A percentile compares a stretch with the other conserved stretches of the same genome.
Conservation (phyloP, 371 early-diverging fungal genomes). For the Mucor piriformis region DNA sequence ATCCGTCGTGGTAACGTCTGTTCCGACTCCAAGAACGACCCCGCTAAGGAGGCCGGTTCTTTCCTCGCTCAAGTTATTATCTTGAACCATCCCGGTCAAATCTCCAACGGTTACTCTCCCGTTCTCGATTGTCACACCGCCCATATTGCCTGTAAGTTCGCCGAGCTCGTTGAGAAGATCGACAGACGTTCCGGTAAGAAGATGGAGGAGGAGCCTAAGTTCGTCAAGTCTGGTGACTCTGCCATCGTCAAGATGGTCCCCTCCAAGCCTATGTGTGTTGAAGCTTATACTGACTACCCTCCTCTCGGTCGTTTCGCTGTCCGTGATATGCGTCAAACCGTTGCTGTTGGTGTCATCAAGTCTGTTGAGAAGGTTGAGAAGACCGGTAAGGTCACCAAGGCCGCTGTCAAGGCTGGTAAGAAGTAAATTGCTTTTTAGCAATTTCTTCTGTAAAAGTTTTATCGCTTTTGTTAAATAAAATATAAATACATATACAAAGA, state of each 20-base stretch:
- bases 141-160: conserved; percentile 90
- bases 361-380: conserved; percentile 79
- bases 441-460: not conserved
- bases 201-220: conserved; percentile 85
- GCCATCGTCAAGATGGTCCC: conserved; percentile 94
- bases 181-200: conserved; percentile 87
- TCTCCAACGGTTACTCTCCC: conserved; percentile 83
- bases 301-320: conserved; percentile 97
- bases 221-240: conserved; percentile 91
- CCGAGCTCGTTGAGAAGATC: conserved; percentile 87
- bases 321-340: conserved; percentile 95
- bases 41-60: conserved; percentile 85
- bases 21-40: conserved; percentile 93
- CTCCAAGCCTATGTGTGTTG: conserved; percentile 95
- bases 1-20: conserved; percentile 93
- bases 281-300: conserved; percentile 89
- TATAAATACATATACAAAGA: not conserved
- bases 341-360: conserved; percentile 96
- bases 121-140: conserved; percentile 95
- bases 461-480: not conserved
- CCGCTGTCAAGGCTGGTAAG: conserved; percentile 69
- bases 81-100: conserved; percentile 93
- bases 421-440: conserved; percentile 54
- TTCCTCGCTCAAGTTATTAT: conserved; percentile 93
- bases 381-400: conserved; percentile 63